Evolutionary conservation across 2,329 filamentous ascomycete genomes (phyloP).

Genomic region (Nannizzia gypsea): DNA sequence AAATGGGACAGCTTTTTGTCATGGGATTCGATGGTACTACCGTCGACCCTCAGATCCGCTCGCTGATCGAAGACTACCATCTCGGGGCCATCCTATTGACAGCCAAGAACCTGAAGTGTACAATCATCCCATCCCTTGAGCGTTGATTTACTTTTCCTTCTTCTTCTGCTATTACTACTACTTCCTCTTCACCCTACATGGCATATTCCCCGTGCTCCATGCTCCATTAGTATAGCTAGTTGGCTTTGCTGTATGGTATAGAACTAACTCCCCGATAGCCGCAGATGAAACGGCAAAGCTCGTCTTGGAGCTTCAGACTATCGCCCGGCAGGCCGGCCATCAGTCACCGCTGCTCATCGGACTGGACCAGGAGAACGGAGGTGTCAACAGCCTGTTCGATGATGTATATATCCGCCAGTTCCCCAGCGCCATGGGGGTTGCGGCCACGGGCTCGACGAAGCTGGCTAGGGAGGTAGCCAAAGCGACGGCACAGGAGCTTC

Average conservation of each 20-base stretch:
- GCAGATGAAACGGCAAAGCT: conserved; percentile 80
- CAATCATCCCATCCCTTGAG: conserved; percentile 3
- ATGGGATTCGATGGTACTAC: conserved; percentile 57
- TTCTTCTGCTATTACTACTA: background rate
- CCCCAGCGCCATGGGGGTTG: conserved; percentile 90
- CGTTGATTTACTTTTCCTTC: conserved; percentile 4
- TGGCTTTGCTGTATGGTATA: background rate
- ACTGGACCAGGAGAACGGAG: conserved; percentile 94
- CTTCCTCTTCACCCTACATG: conserved; percentile 6
- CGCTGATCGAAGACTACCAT: conserved; percentile 56
- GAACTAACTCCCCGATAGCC: conserved; percentile 46
- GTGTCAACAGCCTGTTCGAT: conserved; percentile 92
- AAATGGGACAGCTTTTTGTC: conserved; percentile 50
- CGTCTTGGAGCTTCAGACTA: conserved; percentile 82
- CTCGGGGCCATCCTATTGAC: conserved; percentile 68
- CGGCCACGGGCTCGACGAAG: conserved; percentile 76
- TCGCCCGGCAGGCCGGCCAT: conserved; percentile 82
- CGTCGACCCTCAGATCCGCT: conserved; percentile 51
- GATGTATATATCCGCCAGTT: conserved; percentile 94
- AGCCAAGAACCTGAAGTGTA: conserved; percentile 56
- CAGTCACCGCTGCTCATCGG: conserved; percentile 80
- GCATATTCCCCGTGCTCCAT: too few species aligned
- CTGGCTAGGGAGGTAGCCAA: conserved; percentile 83
- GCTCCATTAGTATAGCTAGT: too few species aligned
- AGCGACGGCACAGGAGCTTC: conserved; percentile 83